A percentile compares a stretch with the other conserved stretches of the same genome.
Evolutionary conservation across 2,329 filamentous ascomycete genomes (phyloP).

Genomic region (Aureobasidium pullulans): DNA sequence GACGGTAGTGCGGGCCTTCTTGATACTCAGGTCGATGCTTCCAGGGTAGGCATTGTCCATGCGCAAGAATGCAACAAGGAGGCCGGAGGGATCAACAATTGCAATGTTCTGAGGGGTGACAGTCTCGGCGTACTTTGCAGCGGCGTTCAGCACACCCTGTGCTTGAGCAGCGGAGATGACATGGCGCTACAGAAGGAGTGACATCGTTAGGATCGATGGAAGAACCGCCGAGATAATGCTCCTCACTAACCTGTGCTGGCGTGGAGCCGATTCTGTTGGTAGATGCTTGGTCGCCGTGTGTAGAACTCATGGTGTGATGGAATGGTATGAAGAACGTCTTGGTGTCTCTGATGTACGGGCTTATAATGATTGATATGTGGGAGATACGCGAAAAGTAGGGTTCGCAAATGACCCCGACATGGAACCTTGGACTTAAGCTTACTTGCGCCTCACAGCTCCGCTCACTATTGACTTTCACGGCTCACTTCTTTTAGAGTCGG

Average conservation of each 20-base stretch:
- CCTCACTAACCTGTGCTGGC: not conserved
- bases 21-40: slow-evolving; percentile 23
- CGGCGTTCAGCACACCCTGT: slow-evolving; percentile 21
- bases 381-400: not conserved
- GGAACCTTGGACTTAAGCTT: slow-evolving; percentile 1
- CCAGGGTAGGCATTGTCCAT: slow-evolving; percentile 26
- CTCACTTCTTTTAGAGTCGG: not conserved
- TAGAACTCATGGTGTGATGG: not conserved
- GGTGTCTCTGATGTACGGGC: not conserved
- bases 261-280: slow-evolving; percentile 12
- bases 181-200: slow-evolving; percentile 17
- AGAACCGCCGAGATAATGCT: not conserved
- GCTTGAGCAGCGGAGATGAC: slow-evolving; percentile 23
- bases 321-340: not conserved
- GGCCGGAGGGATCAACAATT: slow-evolving; percentile 22
- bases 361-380: not conserved
- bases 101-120: slow-evolving; percentile 23
- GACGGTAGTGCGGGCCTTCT: slow-evolving; percentile 24
- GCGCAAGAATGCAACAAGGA: slow-evolving; percentile 24
- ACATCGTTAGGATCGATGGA: not conserved
- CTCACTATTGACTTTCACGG: slow-evolving; percentile 1
- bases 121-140: slow-evolving; percentile 7
- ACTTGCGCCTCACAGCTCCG: slow-evolving; percentile 1
- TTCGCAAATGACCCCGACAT: not conserved
- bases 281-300: not conserved